Conservation (phyloP, 2,329 filamentous ascomycete species). For the Byssoonygena ceratinophila region DNA sequence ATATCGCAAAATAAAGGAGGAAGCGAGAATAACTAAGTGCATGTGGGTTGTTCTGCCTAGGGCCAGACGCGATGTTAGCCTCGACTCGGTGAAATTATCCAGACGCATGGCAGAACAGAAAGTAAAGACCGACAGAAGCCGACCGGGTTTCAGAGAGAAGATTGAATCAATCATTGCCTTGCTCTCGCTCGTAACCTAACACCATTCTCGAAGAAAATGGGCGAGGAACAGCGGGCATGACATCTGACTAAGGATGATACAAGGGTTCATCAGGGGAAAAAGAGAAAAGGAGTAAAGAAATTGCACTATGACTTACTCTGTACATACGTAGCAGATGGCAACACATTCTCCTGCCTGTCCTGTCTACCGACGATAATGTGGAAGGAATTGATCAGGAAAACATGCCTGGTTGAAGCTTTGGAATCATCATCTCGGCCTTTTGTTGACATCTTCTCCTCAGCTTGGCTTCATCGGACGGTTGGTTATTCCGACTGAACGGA, state of each 20-base stretch:
- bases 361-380: too few relatives aligned
- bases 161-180: slow-evolving; percentile 12
- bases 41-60: too few relatives aligned
- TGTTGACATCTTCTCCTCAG: too few relatives aligned
- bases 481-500: too few relatives aligned
- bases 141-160: slow-evolving; percentile 8
- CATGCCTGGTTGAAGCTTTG: too few relatives aligned
- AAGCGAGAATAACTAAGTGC: too few relatives aligned
- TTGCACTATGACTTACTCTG: not conserved
- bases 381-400: too few relatives aligned
- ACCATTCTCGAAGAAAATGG: not conserved
- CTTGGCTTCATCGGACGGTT: too few relatives aligned
- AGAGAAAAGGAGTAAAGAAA: not conserved
- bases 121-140: not conserved
- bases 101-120: not conserved
- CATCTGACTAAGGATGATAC: slow-evolving; percentile 13
- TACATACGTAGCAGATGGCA: too few relatives aligned
- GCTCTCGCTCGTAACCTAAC: not conserved
- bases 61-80: not conserved
- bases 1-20: too few relatives aligned
- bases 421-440: too few relatives aligned
- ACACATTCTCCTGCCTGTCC: too few relatives aligned
- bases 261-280: slow-evolving; percentile 3
- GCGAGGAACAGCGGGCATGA: not conserved
- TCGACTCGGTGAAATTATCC: not conserved